Base-by-base conservation (phyloP, 2,329 filamentous ascomycete genomes). In the Stenocarpella maydis region DNA sequence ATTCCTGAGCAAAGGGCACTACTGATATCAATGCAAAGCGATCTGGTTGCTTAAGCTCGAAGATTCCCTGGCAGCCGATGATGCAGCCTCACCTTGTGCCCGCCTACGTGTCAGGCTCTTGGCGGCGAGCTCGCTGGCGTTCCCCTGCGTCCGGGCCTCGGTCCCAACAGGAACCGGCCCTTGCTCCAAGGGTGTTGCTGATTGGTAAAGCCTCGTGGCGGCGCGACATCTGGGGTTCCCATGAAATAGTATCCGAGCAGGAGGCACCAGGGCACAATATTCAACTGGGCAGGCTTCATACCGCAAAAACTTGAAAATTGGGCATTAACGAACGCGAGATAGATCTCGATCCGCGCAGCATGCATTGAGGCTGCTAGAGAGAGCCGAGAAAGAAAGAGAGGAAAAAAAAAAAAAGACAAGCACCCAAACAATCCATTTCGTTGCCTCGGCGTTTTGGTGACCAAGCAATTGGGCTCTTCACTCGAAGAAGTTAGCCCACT, bases 1-100 rank as follows among this genome's bases (percentile, higher is more conserved):
- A 63, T 63, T 63, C 43, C n/a, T n/a, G n/a, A 47, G 43, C 43
- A 28, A 63, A 63, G 58, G 58, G 43, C 58, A 49, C 58, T 63
- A 37, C 43, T n/a, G 43, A 37, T 12, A 8, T 63, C 58, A 63
- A 63, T 63, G 58, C 58, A 34, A 12, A 26, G 21, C 15, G 24
- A 37, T 34, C 49, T 49, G 41, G 43, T 24, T 49, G 58, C 43
- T 63, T 49, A 63, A n/a, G 58, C 58, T 63, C 28, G 28, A 49
- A n/a, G 28, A 49, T 31, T 63, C 26, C 58, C 58, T 9, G 43
- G 43, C 49, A 63, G 58, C n/a, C 43, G 58, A 34, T 63, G 24
- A 63, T 63, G 58, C 58, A 63, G 58, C 58, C 58, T 63, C 58
- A 63, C 58, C n/a, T 34, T 49, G 34, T 12, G 58, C 43, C 3